Percentiles rank a stretch among this genome's conserved stretches.
phyloP scores from a whole-genome alignment of 331 rosid genomes.

The Stylosanthes scabra region DNA sequence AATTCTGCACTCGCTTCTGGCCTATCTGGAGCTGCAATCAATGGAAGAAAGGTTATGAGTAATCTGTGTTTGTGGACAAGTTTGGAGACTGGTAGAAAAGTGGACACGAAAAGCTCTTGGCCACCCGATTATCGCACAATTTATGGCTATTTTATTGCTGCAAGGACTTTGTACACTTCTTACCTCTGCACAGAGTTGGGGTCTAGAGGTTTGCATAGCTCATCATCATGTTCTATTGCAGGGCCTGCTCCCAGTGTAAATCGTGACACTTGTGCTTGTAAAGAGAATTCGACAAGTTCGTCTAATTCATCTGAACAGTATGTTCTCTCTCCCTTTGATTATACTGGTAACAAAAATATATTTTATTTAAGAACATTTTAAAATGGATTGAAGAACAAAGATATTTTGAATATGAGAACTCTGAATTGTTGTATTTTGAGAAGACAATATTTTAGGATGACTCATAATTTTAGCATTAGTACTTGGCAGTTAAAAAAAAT shows the following conservation, averaged over 20 bases:
- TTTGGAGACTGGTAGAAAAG: constrained; percentile 40
- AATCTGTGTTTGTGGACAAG: constrained; percentile 37
- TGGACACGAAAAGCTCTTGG: constrained; percentile 55
- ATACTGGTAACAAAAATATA: not conserved
- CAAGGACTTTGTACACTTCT: constrained; percentile 50
- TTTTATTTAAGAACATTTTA: not conserved
- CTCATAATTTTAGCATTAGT: not conserved
- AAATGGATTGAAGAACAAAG: not conserved
- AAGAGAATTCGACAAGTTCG: constrained; percentile 62
- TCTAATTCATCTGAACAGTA: constrained; percentile 78
- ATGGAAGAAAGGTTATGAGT: constrained; percentile 40
- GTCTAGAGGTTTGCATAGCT: constrained; percentile 55
- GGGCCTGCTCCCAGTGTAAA: constrained; percentile 78
- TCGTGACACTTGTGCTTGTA: constrained; percentile 66
- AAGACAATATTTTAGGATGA: not conserved
- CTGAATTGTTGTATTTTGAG: not conserved
- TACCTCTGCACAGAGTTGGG: constrained; percentile 44
- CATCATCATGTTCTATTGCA: constrained; percentile 55
- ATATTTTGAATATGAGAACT: not conserved
- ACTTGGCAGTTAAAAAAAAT: not conserved
- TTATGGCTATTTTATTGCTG: constrained; percentile 56
- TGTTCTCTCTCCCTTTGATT: constrained; percentile 44
- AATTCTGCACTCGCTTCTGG: constrained; percentile 58
- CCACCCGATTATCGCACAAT: constrained; percentile 49
- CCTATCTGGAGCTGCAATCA: constrained; percentile 47